Evolutionary conservation across 2,329 filamentous ascomycete genomes (phyloP).

Genomic region (Fusarium redolens): DNA sequence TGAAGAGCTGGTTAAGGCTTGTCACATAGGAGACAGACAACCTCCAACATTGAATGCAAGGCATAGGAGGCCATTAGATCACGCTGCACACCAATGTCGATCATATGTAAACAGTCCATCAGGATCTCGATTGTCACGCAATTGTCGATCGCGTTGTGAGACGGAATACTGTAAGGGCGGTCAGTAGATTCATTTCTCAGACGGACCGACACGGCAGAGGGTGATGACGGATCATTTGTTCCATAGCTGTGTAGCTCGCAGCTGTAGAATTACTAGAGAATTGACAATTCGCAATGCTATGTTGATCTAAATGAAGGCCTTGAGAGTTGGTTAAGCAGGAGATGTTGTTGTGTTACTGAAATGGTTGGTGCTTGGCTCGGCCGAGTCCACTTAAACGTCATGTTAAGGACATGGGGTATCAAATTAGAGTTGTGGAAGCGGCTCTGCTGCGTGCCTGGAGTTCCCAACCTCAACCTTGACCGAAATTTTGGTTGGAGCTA

Average conservation of each 20-base stretch:
- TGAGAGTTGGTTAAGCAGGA: not conserved
- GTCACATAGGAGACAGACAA: slow-evolving; percentile 8
- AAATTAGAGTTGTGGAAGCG: slow-evolving; percentile 30
- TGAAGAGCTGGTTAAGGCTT: slow-evolving; percentile 21
- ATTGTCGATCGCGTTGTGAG: slow-evolving; percentile 25
- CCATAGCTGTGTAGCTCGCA: not conserved
- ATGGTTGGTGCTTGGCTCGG: slow-evolving; percentile 17
- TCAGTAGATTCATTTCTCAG: not conserved
- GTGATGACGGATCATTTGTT: not conserved
- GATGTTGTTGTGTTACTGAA: slow-evolving; percentile 8
- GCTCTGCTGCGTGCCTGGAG: slow-evolving; percentile 25
- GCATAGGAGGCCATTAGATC: not conserved
- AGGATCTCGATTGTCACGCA: slow-evolving; percentile 28
- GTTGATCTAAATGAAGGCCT: not conserved
- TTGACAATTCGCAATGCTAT: not conserved
- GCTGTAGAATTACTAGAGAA: not conserved
- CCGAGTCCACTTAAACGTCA: slow-evolving; percentile 34
- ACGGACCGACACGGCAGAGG: slow-evolving; percentile 3
- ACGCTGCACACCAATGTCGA: slow-evolving; percentile 22
- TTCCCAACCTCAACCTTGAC: not conserved
- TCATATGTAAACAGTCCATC: slow-evolving; percentile 14
- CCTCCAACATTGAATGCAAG: slow-evolving; percentile 3
- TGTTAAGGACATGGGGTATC: slow-evolving; percentile 23
- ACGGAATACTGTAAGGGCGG: slow-evolving; percentile 9
- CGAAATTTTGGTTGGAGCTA: not conserved